These are phyloP conservation scores for Backusella psychrophila DNA, from an alignment of 192 early-diverging fungal species.

Conservation along the genomic window DNA sequence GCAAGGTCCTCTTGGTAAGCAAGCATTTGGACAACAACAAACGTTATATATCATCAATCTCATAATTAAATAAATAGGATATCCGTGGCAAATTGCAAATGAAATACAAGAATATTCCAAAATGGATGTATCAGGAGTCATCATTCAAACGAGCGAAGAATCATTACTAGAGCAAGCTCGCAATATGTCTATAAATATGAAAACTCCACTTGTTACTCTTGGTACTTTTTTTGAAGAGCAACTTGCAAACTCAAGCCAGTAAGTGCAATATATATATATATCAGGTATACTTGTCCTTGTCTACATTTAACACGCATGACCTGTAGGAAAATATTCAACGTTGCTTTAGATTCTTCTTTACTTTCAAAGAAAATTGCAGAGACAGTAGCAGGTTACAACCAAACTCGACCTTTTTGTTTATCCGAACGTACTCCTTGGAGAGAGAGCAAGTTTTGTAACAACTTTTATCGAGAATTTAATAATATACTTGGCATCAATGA, in stretches of 20 bases:
- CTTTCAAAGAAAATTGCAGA: background rate
- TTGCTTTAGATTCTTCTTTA: background rate
- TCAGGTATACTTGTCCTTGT: background rate
- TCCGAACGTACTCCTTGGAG: background rate
- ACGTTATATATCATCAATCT: background rate
- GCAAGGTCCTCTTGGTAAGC: background rate
- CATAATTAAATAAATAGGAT: background rate
- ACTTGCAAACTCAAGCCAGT: background rate
- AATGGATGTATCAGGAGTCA: background rate
- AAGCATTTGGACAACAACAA: background rate
- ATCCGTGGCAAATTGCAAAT: background rate
- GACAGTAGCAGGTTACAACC: background rate
- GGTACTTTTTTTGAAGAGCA: background rate
- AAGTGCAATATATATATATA: background rate
- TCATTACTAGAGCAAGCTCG: background rate
- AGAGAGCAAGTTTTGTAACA: background rate
- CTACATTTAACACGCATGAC: background rate
- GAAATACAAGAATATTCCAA: background rate
- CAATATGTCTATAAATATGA: background rate
- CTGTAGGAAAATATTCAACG: background rate
- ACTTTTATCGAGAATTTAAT: background rate
- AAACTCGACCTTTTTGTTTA: background rate
- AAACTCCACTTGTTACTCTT: background rate
- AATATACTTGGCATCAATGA: background rate
- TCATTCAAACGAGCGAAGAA: background rate